Base-by-base conservation (phyloP, 2,329 filamentous ascomycete species). In the Trichothecium roseum region DNA sequence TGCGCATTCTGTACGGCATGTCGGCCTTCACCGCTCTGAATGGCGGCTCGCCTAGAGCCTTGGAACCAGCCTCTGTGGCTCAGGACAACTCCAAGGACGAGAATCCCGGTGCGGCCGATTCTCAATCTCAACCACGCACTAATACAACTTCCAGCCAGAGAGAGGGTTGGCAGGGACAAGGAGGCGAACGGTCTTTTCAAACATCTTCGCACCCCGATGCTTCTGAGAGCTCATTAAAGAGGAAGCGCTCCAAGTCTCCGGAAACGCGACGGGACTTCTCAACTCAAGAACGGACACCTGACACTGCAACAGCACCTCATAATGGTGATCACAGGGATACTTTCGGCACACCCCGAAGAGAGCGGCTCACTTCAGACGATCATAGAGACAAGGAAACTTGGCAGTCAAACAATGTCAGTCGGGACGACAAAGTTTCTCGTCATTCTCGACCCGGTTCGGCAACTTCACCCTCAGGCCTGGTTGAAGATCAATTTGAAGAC, bases 211-310 rank as follows among this genome's bases (percentile, higher is more conserved):
- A 32, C 18, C n/a, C 28, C 12, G 18, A 32, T 28, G 18, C 15
- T 18, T 8, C 9, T 5, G 70, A 78, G 26, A 52, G 48, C 13
- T 59, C 68, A 14, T 68, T 75, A 46, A 81, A 80, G 57, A 74
- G 77, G 48, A 89, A 86, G 56, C 73, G 83, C 40, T 85, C 83
- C 6, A 61, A 66, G 31, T 84, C 81, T 5, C 55, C 64, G 27
- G 78, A 78, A 37, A 52, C 58, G 36, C 58, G 59, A 44, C 63
- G 68, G 16, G 14, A 35, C 9, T 42, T 40, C 18, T 40, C 45
- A 6, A 38, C 44, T 7, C 53, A 57, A 29, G 54, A 60, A 39
- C 50, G 48, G 5, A 57, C 57, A 12, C 56, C 56, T 18, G 59
- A 60, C 34, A 47, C 46, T 17, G 46, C 52, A 12, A 43, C 50